A percentile compares a stretch with the other conserved stretches of the same genome.
Conservation (phyloP, 106 monocot species). For the Xerophyta viscosa region DNA sequence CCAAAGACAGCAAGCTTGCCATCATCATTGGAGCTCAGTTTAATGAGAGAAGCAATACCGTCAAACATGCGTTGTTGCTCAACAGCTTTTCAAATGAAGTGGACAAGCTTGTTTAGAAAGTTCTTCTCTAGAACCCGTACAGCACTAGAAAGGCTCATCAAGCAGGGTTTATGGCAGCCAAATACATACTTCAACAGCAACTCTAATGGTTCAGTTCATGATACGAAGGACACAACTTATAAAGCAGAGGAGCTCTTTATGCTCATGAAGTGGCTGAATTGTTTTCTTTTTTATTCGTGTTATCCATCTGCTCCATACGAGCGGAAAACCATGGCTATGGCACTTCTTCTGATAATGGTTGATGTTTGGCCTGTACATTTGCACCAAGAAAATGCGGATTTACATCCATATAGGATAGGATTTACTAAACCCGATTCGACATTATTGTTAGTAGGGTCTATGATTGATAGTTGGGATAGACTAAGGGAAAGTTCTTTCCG, state of each 20-base stretch:
- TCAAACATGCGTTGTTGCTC: constrained; percentile 94
- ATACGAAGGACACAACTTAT: constrained; percentile 3
- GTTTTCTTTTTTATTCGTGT: constrained; percentile 80
- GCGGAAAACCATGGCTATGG: constrained; percentile 99
- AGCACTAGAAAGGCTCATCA: constrained; percentile 83
- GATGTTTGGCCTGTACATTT: constrained; percentile 64
- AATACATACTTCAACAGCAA: not conserved
- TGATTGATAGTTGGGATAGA: constrained; percentile 98
- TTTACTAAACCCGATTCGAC: constrained; percentile 72
- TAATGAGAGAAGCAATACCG: constrained; percentile 81
- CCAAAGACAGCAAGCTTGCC: constrained; percentile 95
- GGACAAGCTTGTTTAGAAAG: constrained; percentile 91
- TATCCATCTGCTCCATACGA: constrained; percentile 98
- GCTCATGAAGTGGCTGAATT: constrained; percentile 88
- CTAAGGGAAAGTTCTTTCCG: constrained; percentile 82
- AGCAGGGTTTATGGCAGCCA: constrained; percentile 64
- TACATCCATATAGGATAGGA: constrained; percentile 56
- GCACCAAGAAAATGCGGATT: constrained; percentile 19
- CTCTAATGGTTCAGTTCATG: constrained; percentile 3
- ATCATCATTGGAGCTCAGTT: constrained; percentile 65
- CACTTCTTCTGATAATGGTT: constrained; percentile 79
- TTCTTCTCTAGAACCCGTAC: constrained; percentile 79
- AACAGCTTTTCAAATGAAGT: constrained; percentile 95
- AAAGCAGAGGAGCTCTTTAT: constrained; percentile 63
- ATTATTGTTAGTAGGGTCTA: constrained; percentile 71